Evolutionary conservation across 768 basidiomycete species (phyloP).

Genomic region (Phylloporus rhodoxanthus): DNA sequence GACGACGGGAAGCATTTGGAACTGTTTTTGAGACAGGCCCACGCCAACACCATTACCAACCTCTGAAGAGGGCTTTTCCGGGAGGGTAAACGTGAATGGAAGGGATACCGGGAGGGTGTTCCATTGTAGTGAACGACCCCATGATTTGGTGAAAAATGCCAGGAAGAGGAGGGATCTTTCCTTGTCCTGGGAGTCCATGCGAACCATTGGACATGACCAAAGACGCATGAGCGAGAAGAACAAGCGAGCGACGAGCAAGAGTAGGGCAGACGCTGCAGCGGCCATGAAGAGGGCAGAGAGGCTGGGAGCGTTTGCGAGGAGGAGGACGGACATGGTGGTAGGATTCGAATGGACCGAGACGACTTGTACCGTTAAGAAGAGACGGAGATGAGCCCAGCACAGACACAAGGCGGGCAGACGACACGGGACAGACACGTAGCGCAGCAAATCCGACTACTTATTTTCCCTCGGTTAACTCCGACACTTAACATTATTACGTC

Average conservation of each 20-base stretch:
- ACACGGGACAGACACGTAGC: constrained; percentile 15
- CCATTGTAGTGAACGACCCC: constrained; percentile 23
- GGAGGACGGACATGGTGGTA: constrained; percentile 28
- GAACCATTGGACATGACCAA: constrained; percentile 20
- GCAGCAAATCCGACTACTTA: constrained; percentile 19
- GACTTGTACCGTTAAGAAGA: constrained; percentile 16
- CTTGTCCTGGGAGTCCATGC: constrained; percentile 15
- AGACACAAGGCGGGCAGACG: constrained; percentile 4
- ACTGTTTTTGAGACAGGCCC: constrained; percentile 7
- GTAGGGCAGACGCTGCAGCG: constrained; percentile 22
- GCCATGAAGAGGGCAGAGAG: constrained; percentile 31
- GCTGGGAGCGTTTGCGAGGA: constrained; percentile 26
- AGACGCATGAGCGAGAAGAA: constrained; percentile 24
- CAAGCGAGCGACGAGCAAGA: constrained; percentile 29
- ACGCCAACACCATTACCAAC: constrained; percentile 7
- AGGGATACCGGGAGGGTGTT: constrained; percentile 24
- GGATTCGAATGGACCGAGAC: neutral
- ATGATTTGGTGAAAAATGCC: constrained; percentile 4
- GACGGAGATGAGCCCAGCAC: constrained; percentile 21
- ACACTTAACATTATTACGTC: constrained; percentile 16
- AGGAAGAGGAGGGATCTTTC: neutral
- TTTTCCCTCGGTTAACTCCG: constrained; percentile 24
- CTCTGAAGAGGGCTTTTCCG: constrained; percentile 18
- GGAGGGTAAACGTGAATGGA: constrained; percentile 19
- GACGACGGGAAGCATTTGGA: constrained; percentile 12